A percentile compares a stretch with the other conserved stretches of the same genome.
These are phyloP conservation scores for Coemansia sp. DNA, from an alignment of 192 early-diverging fungal genomes.

Conservation along the genomic window DNA sequence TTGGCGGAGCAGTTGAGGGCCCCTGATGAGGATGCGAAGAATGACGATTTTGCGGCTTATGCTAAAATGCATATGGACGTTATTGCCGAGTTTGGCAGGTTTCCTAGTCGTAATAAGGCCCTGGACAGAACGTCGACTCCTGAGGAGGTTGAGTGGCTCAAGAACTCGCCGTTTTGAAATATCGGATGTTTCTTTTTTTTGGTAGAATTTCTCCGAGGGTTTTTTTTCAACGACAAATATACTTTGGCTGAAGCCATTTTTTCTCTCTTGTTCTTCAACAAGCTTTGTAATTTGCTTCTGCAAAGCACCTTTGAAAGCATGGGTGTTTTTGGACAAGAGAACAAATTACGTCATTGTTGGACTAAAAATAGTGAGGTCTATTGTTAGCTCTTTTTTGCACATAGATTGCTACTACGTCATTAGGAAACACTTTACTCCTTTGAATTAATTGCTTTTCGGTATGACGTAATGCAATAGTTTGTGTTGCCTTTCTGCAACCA, in stretches of 20 bases:
- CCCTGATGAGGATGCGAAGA: constrained; percentile 40
- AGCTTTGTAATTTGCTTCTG: no score
- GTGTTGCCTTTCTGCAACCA: neutral
- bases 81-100: constrained; percentile 66
- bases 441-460: no score
- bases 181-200: constrained; percentile 11
- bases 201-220: neutral
- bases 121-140: constrained; percentile 60
- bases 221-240: neutral
- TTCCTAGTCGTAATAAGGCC: constrained; percentile 63
- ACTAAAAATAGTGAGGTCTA: no score
- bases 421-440: no score
- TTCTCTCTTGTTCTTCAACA: no score
- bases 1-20: constrained; percentile 43
- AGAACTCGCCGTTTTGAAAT: constrained; percentile 40
- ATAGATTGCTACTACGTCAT: no score
- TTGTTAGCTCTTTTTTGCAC: no score
- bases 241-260: no score
- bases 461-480: neutral
- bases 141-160: constrained; percentile 60
- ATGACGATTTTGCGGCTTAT: constrained; percentile 44
- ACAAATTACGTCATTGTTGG: no score
- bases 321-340: no score
- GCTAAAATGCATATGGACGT: constrained; percentile 57
- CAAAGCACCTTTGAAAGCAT: no score